phyloP scores from a whole-genome alignment of 2,329 filamentous ascomycete genomes.

The Fusarium udum region DNA sequence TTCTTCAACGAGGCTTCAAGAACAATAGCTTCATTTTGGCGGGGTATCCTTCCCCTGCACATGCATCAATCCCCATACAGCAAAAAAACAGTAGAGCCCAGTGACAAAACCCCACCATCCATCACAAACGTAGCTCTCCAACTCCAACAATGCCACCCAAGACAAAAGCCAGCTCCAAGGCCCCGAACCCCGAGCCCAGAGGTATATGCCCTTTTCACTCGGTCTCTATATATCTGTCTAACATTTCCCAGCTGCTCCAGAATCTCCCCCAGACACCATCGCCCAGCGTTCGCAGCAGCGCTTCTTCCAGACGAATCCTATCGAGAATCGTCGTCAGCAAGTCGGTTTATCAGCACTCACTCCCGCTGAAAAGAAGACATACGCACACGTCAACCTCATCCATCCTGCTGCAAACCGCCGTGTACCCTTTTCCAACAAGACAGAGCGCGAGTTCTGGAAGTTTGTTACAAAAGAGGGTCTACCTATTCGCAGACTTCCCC shows the following conservation, averaged over 20 bases:
- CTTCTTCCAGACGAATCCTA: conserved; percentile 61
- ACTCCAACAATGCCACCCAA: conserved; percentile 50
- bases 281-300: conserved; percentile 58
- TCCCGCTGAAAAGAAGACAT: conserved; percentile 59
- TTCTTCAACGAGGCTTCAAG: conserved; percentile 19
- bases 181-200: conserved; percentile 36
- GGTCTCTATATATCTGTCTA: neutral
- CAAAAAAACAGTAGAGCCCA: conserved; percentile 36
- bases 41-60: conserved; percentile 33
- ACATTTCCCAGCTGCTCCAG: conserved; percentile 39
- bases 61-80: conserved; percentile 22
- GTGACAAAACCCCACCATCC: conserved; percentile 41
- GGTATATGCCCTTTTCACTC: neutral
- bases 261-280: conserved; percentile 56
- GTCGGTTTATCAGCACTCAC: conserved; percentile 57
- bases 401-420: conserved; percentile 51
- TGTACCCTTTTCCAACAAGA: conserved; percentile 54
- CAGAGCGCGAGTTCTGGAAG: conserved; percentile 68
- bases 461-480: conserved; percentile 62
- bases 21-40: conserved; percentile 41
- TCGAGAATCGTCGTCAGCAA: conserved; percentile 56
- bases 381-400: conserved; percentile 58
- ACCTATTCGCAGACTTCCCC: conserved; percentile 56
- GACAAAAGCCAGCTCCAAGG: conserved; percentile 50
- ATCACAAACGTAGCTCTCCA: conserved; percentile 38